These are phyloP conservation scores for Clarireedia hainanense DNA, from an alignment of 2,329 filamentous ascomycete genomes.

Conservation along the genomic window DNA sequence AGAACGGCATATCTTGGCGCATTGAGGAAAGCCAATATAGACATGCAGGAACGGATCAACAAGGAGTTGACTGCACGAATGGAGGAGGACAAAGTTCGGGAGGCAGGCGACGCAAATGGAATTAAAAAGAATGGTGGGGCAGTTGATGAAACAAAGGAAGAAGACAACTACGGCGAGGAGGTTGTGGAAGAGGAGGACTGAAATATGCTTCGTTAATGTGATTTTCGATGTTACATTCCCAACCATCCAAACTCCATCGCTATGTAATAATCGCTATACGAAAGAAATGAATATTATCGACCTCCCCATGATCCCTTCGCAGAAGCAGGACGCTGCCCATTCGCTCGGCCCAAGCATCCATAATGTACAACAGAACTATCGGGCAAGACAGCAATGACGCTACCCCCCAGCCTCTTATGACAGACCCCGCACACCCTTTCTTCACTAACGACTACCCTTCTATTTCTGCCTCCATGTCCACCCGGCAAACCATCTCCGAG, in stretches of 20 bases:
- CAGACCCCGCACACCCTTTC: constrained; percentile 88
- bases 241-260: constrained; percentile 19
- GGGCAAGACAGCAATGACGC: constrained; percentile 82
- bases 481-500: constrained; percentile 59
- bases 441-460: constrained; percentile 74
- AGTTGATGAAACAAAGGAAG: constrained; percentile 51
- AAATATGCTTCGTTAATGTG: constrained; percentile 11
- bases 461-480: constrained; percentile 48
- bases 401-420: constrained; percentile 85
- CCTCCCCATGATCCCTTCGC: constrained; percentile 21
- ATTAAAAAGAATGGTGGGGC: constrained; percentile 29
- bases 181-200: constrained; percentile 56
- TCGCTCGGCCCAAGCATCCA: constrained; percentile 58
- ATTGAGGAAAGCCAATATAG: constrained; percentile 48
- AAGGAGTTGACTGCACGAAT: constrained; percentile 63
- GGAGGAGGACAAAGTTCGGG: constrained; percentile 59
- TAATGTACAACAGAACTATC: constrained; percentile 78
- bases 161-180: constrained; percentile 83
- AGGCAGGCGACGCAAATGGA: constrained; percentile 28
- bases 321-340: constrained; percentile 28
- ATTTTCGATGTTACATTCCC: constrained; percentile 8
- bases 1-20: constrained; percentile 52
- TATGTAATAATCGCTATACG: constrained; percentile 17
- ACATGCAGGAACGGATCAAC: constrained; percentile 62
- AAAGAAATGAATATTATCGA: constrained; percentile 11